These are phyloP conservation scores for Murraya koenigii DNA, from an alignment of 345 rosid species.

Conservation along the genomic window DNA sequence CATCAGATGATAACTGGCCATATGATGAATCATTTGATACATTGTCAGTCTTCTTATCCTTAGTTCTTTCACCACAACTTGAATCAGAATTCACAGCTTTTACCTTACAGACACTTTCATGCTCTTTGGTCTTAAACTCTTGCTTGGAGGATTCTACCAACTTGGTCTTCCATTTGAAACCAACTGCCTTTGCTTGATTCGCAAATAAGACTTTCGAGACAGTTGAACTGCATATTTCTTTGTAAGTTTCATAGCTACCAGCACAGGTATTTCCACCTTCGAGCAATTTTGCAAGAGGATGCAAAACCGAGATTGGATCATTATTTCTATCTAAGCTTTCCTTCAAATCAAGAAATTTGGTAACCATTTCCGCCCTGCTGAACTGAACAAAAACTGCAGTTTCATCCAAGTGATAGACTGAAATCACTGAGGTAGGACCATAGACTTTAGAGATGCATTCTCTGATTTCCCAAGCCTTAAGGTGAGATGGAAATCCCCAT, in stretches of 20 bases:
- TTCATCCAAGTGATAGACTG: slow-evolving; percentile 62
- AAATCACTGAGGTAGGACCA: slow-evolving; percentile 55
- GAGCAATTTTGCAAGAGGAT: slow-evolving; percentile 74
- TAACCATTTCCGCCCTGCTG: slow-evolving; percentile 52
- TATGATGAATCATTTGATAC: slow-evolving; percentile 1
- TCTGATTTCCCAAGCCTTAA: slow-evolving; percentile 60
- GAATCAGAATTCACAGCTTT: neutral
- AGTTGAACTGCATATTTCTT: slow-evolving; percentile 78
- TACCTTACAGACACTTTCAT: neutral
- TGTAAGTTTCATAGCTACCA: slow-evolving; percentile 74
- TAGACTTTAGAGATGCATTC: slow-evolving; percentile 68
- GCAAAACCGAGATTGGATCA: slow-evolving; percentile 54
- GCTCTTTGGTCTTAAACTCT: slow-evolving; percentile 14
- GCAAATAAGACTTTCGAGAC: slow-evolving; percentile 61
- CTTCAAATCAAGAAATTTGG: slow-evolving; percentile 62
- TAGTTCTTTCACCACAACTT: slow-evolving; percentile 8
- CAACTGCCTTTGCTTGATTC: slow-evolving; percentile 76
- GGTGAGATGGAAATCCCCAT: slow-evolving; percentile 72
- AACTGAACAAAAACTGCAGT: slow-evolving; percentile 77
- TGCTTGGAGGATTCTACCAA: slow-evolving; percentile 16
- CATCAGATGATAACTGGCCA: slow-evolving; percentile 14
- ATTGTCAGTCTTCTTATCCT: neutral
- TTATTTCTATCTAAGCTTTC: slow-evolving; percentile 54
- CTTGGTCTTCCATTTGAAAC: slow-evolving; percentile 52
- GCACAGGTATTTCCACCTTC: slow-evolving; percentile 76